Conservation (phyloP, 305 asterid genomes). For the Solanum hybrid region DNA sequence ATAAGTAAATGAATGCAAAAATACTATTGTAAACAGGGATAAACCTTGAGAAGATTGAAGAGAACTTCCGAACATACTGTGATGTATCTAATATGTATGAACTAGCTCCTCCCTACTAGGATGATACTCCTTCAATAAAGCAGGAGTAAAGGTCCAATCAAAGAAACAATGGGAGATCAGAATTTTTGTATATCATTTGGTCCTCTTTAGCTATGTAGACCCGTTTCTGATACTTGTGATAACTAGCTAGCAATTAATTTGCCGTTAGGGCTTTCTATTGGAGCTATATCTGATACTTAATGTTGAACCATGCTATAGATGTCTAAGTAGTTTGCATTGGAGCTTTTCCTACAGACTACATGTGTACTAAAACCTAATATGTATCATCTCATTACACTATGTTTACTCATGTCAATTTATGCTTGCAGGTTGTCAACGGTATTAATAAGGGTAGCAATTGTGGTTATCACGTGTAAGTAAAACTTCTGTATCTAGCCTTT, state of each 20-base stretch:
- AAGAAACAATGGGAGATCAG: not conserved
- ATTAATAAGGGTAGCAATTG: constrained; percentile 69
- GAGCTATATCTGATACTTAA: not conserved
- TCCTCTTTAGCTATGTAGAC: not conserved
- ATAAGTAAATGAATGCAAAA: not conserved
- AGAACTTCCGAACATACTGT: not conserved
- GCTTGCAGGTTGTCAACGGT: constrained; percentile 61
- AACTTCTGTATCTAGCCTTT: too few species aligned
- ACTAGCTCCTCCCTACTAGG: not conserved
- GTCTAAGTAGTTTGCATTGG: not conserved
- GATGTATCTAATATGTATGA: not conserved
- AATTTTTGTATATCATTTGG: not conserved
- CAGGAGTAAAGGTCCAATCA: not conserved
- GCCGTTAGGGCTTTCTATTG: not conserved
- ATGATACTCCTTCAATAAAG: not conserved
- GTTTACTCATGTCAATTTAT: constrained; percentile 2
- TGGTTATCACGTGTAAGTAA: constrained; percentile 57
- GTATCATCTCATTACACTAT: not conserved
- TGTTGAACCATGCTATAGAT: not conserved
- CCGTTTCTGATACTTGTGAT: not conserved
- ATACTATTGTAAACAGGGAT: not conserved
- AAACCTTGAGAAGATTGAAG: not conserved
- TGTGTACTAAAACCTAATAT: not conserved
- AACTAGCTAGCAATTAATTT: not conserved
- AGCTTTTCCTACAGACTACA: not conserved